Conservation (phyloP, 495 filamentous ascomycete genomes). For the Acidomyces sp. region DNA sequence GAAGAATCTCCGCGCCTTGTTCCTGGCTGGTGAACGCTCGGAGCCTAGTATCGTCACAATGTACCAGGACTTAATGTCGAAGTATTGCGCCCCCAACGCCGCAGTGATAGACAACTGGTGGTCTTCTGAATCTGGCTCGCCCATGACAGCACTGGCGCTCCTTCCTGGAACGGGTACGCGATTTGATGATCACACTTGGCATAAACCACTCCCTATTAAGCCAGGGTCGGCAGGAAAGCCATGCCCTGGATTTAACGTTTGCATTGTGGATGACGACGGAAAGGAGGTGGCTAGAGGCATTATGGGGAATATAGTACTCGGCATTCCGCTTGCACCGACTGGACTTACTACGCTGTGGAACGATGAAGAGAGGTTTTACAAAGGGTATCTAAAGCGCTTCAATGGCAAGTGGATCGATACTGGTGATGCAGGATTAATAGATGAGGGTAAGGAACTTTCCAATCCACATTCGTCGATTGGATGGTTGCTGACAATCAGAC, state of each 20-base stretch:
- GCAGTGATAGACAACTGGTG: constrained; percentile 90
- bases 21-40: constrained; percentile 79
- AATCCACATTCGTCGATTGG: too few relatives aligned
- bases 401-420: constrained; percentile 73
- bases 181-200: constrained; percentile 22
- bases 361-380: constrained; percentile 73
- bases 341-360: constrained; percentile 74
- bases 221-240: constrained; percentile 81
- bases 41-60: constrained; percentile 73
- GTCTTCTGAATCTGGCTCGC: constrained; percentile 83
- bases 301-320: constrained; percentile 92
- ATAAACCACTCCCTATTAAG: constrained; percentile 43
- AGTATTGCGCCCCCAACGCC: constrained; percentile 49
- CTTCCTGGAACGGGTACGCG: constrained; percentile 39
- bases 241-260: constrained; percentile 81
- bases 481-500: too few relatives aligned
- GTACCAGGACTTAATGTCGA: constrained; percentile 57
- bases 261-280: constrained; percentile 68
- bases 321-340: constrained; percentile 66
- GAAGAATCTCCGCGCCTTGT: constrained; percentile 54
- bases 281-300: constrained; percentile 47
- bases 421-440: constrained; percentile 77
- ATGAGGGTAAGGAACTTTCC: too few relatives aligned
- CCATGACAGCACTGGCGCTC: constrained; percentile 71
- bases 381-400: constrained; percentile 68